These are phyloP conservation scores for Saccharomycopsis sp. DNA, from an alignment of 805 yeast genomes.

Conservation along the genomic window DNA sequence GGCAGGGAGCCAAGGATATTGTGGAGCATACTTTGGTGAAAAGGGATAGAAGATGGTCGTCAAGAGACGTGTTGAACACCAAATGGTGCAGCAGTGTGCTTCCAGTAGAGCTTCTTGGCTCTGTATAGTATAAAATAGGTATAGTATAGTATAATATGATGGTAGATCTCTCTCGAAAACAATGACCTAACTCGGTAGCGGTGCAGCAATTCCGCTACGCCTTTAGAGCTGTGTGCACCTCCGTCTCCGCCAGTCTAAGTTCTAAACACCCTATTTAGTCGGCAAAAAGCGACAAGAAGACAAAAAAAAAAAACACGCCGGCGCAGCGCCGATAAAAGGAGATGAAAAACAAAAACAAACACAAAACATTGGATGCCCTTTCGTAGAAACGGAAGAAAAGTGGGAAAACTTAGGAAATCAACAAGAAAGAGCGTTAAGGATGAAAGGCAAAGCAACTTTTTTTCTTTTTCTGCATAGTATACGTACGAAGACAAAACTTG, in stretches of 20 bases:
- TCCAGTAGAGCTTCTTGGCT: slow-evolving; percentile 1
- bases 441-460: neutral
- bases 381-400: neutral
- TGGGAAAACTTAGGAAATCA: neutral
- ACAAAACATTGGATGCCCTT: neutral
- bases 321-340: neutral
- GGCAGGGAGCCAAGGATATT: slow-evolving; percentile 42
- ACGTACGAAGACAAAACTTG: neutral
- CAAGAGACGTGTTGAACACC: slow-evolving; percentile 29
- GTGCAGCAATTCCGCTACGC: neutral
- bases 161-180: too few species aligned
- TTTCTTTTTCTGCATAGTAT: slow-evolving; percentile 3
- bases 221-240: too few species aligned
- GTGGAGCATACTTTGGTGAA: slow-evolving; percentile 46
- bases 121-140: neutral
- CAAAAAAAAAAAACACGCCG: too few species aligned
- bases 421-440: neutral
- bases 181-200: too few species aligned
- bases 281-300: too few species aligned
- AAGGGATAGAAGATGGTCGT: slow-evolving; percentile 38
- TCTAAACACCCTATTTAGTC: too few species aligned
- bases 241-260: too few species aligned
- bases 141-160: too few species aligned
- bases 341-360: neutral
- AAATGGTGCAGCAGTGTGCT: slow-evolving; percentile 30